A percentile compares a stretch with the other conserved stretches of the same genome.
Conservation (phyloP, 805 yeast genomes). For the Zygotorulaspora florentina region DNA sequence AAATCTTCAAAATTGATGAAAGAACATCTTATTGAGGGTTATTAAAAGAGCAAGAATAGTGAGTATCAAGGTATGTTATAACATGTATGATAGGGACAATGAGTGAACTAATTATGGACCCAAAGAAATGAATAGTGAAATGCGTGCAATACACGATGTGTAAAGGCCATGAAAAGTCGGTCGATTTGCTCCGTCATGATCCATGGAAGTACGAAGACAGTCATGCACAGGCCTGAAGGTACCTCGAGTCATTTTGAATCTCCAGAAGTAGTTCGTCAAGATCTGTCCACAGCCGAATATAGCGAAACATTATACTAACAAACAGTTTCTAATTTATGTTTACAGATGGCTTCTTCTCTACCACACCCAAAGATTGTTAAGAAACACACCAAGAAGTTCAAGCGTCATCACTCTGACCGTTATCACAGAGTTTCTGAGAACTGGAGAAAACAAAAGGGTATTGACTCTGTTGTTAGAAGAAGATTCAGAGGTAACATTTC, state of each 20-base stretch:
- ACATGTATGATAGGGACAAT: conserved; percentile 1
- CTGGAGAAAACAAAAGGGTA: conserved; percentile 99
- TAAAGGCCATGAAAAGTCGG: neutral
- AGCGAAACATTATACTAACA: conserved; percentile 6
- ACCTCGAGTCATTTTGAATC: no score
- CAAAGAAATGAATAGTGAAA: no score
- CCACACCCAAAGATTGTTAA: conserved; percentile 99
- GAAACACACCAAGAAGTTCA: conserved; percentile 98
- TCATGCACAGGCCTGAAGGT: neutral
- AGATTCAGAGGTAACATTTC: conserved; percentile 99
- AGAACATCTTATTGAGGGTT: neutral
- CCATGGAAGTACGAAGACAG: neutral
- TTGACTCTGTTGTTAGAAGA: conserved; percentile 99
- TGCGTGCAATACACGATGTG: neutral
- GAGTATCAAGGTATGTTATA: conserved; percentile 15
- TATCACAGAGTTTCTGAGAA: conserved; percentile 96
- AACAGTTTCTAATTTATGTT: neutral
- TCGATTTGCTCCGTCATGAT: neutral
- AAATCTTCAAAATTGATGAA: neutral
- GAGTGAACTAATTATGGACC: neutral
- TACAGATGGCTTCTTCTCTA: conserved; percentile 88
- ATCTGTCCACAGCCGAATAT: no score
- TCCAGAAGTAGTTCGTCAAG: no score
- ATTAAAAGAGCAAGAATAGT: conserved; percentile 7
- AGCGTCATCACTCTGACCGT: conserved; percentile 99